Base-by-base conservation (phyloP, 2,329 filamentous ascomycete species). In the Byssochlamys sp. region DNA sequence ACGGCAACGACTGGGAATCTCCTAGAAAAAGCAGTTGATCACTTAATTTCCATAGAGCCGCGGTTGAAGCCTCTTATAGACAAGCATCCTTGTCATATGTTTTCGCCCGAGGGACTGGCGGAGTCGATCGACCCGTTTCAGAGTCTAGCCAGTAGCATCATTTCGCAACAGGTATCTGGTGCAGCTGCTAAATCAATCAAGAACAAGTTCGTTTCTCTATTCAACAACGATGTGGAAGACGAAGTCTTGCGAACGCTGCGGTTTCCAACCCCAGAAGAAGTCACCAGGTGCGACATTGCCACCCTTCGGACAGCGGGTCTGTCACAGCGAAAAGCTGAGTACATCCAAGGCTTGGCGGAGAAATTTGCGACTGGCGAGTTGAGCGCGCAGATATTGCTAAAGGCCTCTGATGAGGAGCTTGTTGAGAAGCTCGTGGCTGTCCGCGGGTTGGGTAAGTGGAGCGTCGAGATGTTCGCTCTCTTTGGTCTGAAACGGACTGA, bases 391-490 rank as follows among this genome's bases (percentile, higher is more conserved):
- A 85, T 94, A 80, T 81, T 97, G 24, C 82, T 89, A 55, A 83
- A 84, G 35, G 90, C 90, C 1, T 82, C 84, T 4, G 94, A 99
- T 70, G 91, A 95, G 54, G 89, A 95, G 64, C 81, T 99, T 6
- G 79, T 96, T 62, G 83, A 88, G 72, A 87, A 83, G 70, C 79
- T 99, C 53, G 90, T 88, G 53, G 89, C 91, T 0, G 91, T 99
- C 4, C 81, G 92, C 9, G 94, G 94, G 0, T 75, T 97, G 54
- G 94, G 94, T 0, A 81, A 81, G 56, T 97, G 94, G 94, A 91
- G 87, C 53, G 91, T 95, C 12, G 91, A 96, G 78, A 97, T 99
- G 94, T 99, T 99, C 78, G 90, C 91, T 54, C 90, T 89, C 73
- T 97, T 99, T 73, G 89, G 84, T n/a, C 78, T 99, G 48, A 97